These are phyloP conservation scores for Niebla homalea DNA, from an alignment of 495 filamentous ascomycete species.

Conservation along the genomic window DNA sequence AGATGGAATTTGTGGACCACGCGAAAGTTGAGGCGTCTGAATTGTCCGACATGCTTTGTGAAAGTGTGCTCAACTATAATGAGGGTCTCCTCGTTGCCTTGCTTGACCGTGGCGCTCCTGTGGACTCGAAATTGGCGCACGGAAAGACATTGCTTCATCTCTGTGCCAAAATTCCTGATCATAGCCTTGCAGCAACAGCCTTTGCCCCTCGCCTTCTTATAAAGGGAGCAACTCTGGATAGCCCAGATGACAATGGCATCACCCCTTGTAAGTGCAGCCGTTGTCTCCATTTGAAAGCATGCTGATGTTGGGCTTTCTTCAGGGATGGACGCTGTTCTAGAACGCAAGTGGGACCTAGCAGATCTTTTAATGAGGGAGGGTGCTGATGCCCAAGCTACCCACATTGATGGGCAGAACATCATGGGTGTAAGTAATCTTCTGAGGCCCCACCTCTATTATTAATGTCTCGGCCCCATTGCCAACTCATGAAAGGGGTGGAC, in stretches of 20 bases:
- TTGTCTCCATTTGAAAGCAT: conserved; percentile 3
- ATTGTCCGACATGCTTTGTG: conserved; percentile 10
- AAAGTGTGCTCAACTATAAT: conserved; percentile 15
- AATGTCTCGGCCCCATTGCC: too few species aligned
- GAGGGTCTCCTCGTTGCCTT: conserved; percentile 11
- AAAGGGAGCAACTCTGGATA: conserved; percentile 8
- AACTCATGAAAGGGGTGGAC: too few species aligned
- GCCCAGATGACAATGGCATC: conserved; percentile 6
- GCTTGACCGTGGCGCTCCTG: conserved; percentile 11
- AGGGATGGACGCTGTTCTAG: conserved; percentile 19
- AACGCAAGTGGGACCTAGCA: conserved; percentile 19
- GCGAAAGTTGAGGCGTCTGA: conserved; percentile 2
- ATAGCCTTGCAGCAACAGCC: conserved; percentile 7
- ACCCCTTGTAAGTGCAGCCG: conserved; percentile 10
- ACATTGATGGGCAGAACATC: conserved; percentile 17
- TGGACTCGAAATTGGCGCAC: conserved; percentile 1
- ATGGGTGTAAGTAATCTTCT: conserved; percentile 12
- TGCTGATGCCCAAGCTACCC: conserved; percentile 12
- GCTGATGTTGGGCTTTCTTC: conserved; percentile 11
- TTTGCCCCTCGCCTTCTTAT: conserved; percentile 15
- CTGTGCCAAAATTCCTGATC: conserved; percentile 18
- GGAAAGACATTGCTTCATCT: conserved; percentile 17
- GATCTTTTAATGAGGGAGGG: conserved; percentile 11
- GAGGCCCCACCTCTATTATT: too few species aligned
- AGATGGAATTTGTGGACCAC: conserved; percentile 12